Base-by-base conservation (phyloP, 169 alveolate species). In the Plasmodium adleri region DNA sequence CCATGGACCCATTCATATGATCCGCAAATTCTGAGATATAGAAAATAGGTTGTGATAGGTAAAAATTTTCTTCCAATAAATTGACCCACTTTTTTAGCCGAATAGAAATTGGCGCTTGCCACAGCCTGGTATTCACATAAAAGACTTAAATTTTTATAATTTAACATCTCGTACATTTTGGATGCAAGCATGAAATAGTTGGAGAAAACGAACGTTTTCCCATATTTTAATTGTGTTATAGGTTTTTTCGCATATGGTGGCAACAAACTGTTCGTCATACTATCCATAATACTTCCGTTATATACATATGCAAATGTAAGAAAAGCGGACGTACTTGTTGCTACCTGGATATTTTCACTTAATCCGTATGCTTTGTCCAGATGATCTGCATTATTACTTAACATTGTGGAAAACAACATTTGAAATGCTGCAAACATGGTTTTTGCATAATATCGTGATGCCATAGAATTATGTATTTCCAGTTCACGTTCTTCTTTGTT, bases 101-200 rank as follows among this genome's bases (percentile, higher is more conserved):
- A 62, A 32, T 75, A 58, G 49, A 5, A 63, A 43, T 20, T 75
- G 26, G 88, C 3, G 10, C 70, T 47, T 8, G 58, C 26, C 26
- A 75, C 64, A 4, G 88, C 88, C 50, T 75, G 88, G 20, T 75
- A n/a, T 49, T 75, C 75, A 32, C 66, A 63, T 22, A 75, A 26
- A 45, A 63, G 74, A 20, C 74, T 75, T 56, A 75, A 63, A 62
- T 62, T 75, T 63, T 75, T 62, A 45, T 63, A 64, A 63, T 75
- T 75, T 63, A 75, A 64, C 7, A 75, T 28, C 26, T 66, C 45
- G 17, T 5, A 32, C 12, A 58, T 49, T 13, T 62, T 52, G 17
- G 74, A 17, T 10, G 22, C 7, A 20, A 75, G 22, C 45, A 43
- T 64, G 50, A 62, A 63, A 47, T 62, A 62, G 13, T 75, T 75